A percentile compares a stretch with the other conserved stretches of the same genome.
phyloP scores from a whole-genome alignment of 2,329 filamentous ascomycete genomes.

The Paradendryphiella salina region DNA sequence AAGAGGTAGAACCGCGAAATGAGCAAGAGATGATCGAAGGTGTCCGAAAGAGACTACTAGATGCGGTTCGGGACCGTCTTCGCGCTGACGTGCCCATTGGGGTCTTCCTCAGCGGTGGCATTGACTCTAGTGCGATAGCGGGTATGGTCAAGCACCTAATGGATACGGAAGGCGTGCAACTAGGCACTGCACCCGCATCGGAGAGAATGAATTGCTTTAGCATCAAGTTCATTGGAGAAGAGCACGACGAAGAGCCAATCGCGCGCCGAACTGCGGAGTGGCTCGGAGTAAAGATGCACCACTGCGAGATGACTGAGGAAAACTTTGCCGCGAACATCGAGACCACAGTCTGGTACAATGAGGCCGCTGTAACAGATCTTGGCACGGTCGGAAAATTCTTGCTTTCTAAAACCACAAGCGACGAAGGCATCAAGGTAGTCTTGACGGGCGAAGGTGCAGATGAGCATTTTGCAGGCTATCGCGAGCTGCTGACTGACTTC shows the following conservation, averaged over 20 bases:
- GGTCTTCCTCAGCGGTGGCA: slow-evolving; percentile 60
- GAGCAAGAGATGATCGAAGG: slow-evolving; percentile 57
- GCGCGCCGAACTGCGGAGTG: slow-evolving; percentile 55
- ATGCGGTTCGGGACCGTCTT: slow-evolving; percentile 58
- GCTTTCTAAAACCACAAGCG: slow-evolving; percentile 52
- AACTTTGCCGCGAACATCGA: slow-evolving; percentile 51
- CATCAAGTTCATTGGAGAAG: slow-evolving; percentile 56
- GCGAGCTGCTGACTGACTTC: slow-evolving; percentile 52
- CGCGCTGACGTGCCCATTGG: slow-evolving; percentile 62
- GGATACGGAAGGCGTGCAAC: slow-evolving; percentile 48
- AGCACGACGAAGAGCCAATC: slow-evolving; percentile 48
- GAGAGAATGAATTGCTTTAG: slow-evolving; percentile 52
- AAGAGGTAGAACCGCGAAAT: slow-evolving; percentile 48
- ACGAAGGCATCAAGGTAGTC: slow-evolving; percentile 58
- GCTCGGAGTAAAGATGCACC: slow-evolving; percentile 52
- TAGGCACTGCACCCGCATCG: slow-evolving; percentile 50
- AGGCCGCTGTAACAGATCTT: slow-evolving; percentile 55
- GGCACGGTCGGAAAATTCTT: slow-evolving; percentile 58
- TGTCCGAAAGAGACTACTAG: slow-evolving; percentile 56
- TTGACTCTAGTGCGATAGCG: slow-evolving; percentile 61
- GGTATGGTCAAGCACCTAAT: slow-evolving; percentile 57
- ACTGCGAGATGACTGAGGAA: slow-evolving; percentile 47
- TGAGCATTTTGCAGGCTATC: slow-evolving; percentile 60
- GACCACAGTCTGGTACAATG: slow-evolving; percentile 52
- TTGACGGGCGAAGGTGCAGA: slow-evolving; percentile 59